phyloP scores from a whole-genome alignment of 176 grass and related monocot genomes.

The Triticum monococcum region DNA sequence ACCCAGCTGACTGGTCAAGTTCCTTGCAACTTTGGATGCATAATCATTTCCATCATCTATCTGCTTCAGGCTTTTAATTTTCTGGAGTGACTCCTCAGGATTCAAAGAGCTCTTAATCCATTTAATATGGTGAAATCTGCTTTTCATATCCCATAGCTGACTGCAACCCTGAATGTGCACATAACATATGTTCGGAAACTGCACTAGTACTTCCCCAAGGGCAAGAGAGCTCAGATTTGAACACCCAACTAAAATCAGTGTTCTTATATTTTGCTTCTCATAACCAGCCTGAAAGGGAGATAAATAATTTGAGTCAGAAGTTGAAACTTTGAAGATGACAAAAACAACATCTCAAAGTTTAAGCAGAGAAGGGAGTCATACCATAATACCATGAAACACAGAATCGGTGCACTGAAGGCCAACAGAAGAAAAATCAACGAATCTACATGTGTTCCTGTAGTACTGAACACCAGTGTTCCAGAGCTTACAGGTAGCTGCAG shows the following conservation, averaged over 20 bases:
- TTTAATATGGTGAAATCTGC: conserved; percentile 77
- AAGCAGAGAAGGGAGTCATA: conserved; percentile 41
- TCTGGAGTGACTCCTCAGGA: conserved; percentile 58
- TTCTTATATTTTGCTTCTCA: conserved; percentile 72
- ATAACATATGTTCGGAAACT: conserved; percentile 62
- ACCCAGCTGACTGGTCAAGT: conserved; percentile 51
- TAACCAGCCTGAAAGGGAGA: conserved; percentile 77
- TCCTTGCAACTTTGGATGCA: conserved; percentile 51
- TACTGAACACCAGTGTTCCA: conserved; percentile 67
- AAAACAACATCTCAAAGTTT: conserved; percentile 28
- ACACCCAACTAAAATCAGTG: conserved; percentile 72
- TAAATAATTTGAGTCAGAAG: conserved; percentile 28
- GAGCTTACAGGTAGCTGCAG: conserved; percentile 68
- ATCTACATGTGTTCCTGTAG: conserved; percentile 73
- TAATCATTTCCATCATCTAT: conserved; percentile 60
- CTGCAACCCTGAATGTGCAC: conserved; percentile 82
- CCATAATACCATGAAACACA: conserved; percentile 67
- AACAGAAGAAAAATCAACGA: conserved; percentile 76
- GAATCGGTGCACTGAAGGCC: conserved; percentile 76
- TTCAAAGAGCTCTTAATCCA: conserved; percentile 62
- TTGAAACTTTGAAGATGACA: conserved; percentile 32
- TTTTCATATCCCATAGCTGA: conserved; percentile 79
- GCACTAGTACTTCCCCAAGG: conserved; percentile 65
- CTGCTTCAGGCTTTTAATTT: conserved; percentile 73
- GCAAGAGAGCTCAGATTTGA: conserved; percentile 63